Conservation (phyloP, 129 eudicot species). For the Centaurea solstitialis region DNA sequence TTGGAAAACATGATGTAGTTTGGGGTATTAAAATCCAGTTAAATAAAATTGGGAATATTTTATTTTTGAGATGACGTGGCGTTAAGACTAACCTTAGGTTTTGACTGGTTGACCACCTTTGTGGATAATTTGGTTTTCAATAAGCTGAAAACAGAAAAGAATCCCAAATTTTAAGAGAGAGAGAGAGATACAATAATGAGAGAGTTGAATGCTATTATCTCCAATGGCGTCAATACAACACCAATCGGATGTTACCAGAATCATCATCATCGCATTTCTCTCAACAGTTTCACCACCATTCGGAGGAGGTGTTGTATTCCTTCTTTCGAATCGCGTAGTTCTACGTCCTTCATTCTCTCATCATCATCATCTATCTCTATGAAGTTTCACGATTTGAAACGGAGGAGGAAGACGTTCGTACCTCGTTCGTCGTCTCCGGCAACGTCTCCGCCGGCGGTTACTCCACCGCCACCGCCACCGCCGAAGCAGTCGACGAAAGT, state of each 20-base stretch:
- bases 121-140: constrained; percentile 25
- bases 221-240: constrained; percentile 6
- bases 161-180: constrained; percentile 1
- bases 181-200: constrained; percentile 2
- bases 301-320: not conserved
- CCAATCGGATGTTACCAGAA: constrained; percentile 1
- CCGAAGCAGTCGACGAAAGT: constrained; percentile 13
- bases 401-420: constrained; percentile 6
- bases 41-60: not conserved
- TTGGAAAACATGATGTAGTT: too few relatives aligned
- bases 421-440: constrained; percentile 24
- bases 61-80: not conserved
- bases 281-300: constrained; percentile 13
- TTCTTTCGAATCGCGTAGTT: not conserved
- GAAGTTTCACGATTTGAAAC: constrained; percentile 14
- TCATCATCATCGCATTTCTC: constrained; percentile 3
- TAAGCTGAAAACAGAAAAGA: not conserved
- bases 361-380: not conserved
- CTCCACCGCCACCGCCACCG: constrained; percentile 20
- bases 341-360: not conserved
- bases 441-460: constrained; percentile 20
- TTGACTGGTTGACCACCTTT: not conserved
- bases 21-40: too few relatives aligned
- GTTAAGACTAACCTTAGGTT: constrained; percentile 1
- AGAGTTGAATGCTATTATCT: constrained; percentile 2